Percentiles rank a stretch among this genome's conserved stretches.
These are phyloP conservation scores for Pythium aquatile DNA, from an alignment of 352 stramenopile genomes.

Conservation along the genomic window DNA sequence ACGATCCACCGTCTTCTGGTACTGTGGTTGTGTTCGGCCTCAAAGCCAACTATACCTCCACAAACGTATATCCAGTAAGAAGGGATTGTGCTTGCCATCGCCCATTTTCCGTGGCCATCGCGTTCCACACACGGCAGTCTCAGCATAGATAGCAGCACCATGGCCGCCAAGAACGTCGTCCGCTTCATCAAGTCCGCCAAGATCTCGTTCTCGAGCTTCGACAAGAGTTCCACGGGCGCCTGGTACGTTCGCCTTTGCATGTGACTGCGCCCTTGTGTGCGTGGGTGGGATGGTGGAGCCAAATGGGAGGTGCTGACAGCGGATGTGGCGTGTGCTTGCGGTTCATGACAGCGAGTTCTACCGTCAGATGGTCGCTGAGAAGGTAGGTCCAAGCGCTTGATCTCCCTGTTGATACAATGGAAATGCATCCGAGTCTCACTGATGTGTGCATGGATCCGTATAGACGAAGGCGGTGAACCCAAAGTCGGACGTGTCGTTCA, in stretches of 20 bases:
- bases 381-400: conserved; percentile 33
- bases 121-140: conserved; percentile 5
- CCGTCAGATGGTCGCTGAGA: conserved; percentile 74
- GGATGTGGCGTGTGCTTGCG: conserved; percentile 10
- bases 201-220: conserved; percentile 84
- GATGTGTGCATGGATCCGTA: not conserved
- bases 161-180: conserved; percentile 82
- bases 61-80: conserved; percentile 20
- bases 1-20: not conserved
- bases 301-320: conserved; percentile 1
- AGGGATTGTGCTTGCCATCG: conserved; percentile 4
- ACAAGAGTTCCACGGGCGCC: conserved; percentile 63
- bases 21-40: not conserved
- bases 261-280: not conserved
- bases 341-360: conserved; percentile 70
- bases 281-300: not conserved
- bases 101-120: conserved; percentile 22
- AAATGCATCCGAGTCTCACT: not conserved
- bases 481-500: conserved; percentile 71
- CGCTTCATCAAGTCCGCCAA: conserved; percentile 86
- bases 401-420: not conserved
- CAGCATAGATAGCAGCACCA: conserved; percentile 23
- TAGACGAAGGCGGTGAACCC: conserved; percentile 77
- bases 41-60: not conserved
- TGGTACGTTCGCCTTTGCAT: conserved; percentile 42